Evolutionary conservation across 495 filamentous ascomycete species (phyloP), one percentile per base, ranked within the genome.

Genomic region (Penicillium angulare): DNA sequence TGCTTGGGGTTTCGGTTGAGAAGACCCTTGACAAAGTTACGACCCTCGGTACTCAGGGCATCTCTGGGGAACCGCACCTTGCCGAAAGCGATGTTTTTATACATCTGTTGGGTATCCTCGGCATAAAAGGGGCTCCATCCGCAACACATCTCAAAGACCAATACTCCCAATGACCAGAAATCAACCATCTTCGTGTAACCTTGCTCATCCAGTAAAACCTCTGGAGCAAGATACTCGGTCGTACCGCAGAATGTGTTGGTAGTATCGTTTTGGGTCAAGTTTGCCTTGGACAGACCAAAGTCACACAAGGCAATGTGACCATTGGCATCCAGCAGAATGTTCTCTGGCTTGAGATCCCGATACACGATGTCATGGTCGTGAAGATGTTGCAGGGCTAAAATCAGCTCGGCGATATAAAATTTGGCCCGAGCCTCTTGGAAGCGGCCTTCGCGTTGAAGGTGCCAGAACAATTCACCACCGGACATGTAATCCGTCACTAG

Each of bases 101-200:
- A 98, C 93, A 98, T 98, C 66, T 98, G 93, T 68, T 98, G 93
- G 2, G 92, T 97, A 58, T 98, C 95, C 54, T 98, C 93, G 49
- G 93, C 95, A 63, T 97, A 98, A 73, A 98, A 98, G 0, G 93
- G 93, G 59, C 90, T 95, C 93, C 93, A 98, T 2, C 93, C 93
- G 62, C 93, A 98, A 69, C 92, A 97, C 93, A 98, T 98, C 69
- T 98, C 93, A 66, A 98, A 98, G 8, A 98, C 93, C 18, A 98
- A 80, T 12, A 98, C 93, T 39, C 93, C 93, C 33, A 98, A 79
- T 5, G 93, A 97, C 93, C 95, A 98, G 70, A 98, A 98, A 68
- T 98, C 93, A 3, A 98, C 93, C 95, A 98, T 97, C 72, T 97
- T 98, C 12, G 93, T 97, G 63, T 98, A 98, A n/a, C 93, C 93